Percentiles rank a stretch among this genome's conserved stretches.
Evolutionary conservation across 768 basidiomycete species (phyloP).

Genomic region (Boletus rubescentipes): DNA sequence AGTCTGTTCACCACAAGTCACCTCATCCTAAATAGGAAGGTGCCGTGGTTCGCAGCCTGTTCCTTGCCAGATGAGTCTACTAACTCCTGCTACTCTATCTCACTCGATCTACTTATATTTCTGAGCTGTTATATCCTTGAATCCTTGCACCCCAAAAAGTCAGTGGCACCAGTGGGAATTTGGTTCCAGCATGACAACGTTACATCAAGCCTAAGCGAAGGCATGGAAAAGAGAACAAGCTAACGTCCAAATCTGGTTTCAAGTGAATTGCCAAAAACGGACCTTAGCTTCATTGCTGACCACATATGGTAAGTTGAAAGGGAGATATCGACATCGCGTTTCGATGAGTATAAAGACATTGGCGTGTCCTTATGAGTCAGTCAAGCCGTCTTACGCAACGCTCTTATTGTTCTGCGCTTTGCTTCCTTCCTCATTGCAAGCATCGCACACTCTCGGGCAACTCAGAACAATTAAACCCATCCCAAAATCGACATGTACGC

Average conservation of each 20-base stretch:
- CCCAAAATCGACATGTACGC: constrained; percentile 29
- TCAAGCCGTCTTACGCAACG: constrained; percentile 15
- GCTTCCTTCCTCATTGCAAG: background rate
- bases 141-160: constrained; percentile 9
- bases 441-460: background rate
- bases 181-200: background rate
- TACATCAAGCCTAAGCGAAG: background rate
- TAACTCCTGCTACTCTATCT: too few species aligned
- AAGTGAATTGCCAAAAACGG: too few species aligned
- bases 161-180: background rate
- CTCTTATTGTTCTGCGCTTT: constrained; percentile 33
- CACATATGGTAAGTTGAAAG: constrained; percentile 15
- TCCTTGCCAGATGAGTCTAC: too few species aligned
- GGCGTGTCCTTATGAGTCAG: constrained; percentile 10
- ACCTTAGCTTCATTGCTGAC: too few species aligned
- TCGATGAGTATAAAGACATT: constrained; percentile 27
- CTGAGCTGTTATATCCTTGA: too few species aligned
- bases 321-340: constrained; percentile 1
- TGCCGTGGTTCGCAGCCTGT: too few species aligned
- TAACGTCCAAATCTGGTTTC: too few species aligned
- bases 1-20: too few species aligned
- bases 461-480: constrained; percentile 30
- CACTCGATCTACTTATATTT: background rate
- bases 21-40: constrained; percentile 2
- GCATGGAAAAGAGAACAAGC: too few species aligned